Base-by-base conservation (phyloP, 208 protist species). In the Trypanosoma vivax region DNA sequence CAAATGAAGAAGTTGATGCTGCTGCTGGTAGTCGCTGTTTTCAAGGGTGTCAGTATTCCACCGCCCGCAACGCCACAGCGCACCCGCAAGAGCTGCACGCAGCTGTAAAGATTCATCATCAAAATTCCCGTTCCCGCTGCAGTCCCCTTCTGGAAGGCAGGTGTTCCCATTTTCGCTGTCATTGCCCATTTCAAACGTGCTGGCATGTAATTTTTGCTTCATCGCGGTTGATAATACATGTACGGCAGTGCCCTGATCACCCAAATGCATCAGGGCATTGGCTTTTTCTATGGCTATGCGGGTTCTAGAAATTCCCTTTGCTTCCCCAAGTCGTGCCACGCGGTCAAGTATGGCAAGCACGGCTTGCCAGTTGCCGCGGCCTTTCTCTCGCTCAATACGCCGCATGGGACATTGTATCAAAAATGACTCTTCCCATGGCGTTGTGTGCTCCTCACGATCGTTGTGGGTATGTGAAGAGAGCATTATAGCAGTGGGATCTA, bases 61-160 rank as follows among this genome's bases (percentile, higher is more conserved):
- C 27, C 35, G 58, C 0, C 65, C 63, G 37, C 72, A 71, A 33
- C 67, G 66, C 75, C 72, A 88, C n/a, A 78, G 57, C 2, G 73
- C 72, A 58, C 70, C 62, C 0, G 79, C 70, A 11, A 79, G 54
- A 2, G 72, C 56, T 0, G 58, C 59, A 19, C 67, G 67, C 33
- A 87, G 24, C n/a, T 37, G 19, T 1, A 21, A n/a, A 28, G 1
- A 19, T 5, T 53, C 45, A 37, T 34, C 25, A 0, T 57, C 35
- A 7, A n/a, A n/a, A 34, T 19, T 6, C 41, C 23, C 14, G 48
- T 45, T 13, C 21, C 51, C n/a, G 48, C 51, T n/a, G 39, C 53
- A 16, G 13, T 18, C 13, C 11, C 31, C 30, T 41, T 42, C 21
- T 59, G 29, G n/a, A 39, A 5, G 29, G 10, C 30, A 27, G 19